Percentiles rank a stretch among this genome's conserved stretches.
phyloP scores from a whole-genome alignment of 306 rosid genomes.

The Vigna radiata region DNA sequence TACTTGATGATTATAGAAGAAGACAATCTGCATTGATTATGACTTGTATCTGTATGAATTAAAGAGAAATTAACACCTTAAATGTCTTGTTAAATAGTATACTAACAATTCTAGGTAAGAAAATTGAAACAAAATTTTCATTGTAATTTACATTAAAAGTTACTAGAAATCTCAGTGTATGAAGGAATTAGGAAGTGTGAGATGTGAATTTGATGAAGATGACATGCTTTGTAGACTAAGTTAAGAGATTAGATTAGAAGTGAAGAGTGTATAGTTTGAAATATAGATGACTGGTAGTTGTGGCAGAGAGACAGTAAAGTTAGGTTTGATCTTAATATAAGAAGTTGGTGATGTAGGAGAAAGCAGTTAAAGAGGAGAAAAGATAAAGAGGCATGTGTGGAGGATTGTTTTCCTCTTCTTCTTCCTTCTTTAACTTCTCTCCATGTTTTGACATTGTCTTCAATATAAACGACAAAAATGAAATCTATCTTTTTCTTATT shows the following conservation, averaged over 20 bases:
- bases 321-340: constrained; percentile 8
- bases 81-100: neutral
- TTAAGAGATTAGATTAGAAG: neutral
- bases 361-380: constrained; percentile 30
- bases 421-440: constrained; percentile 34
- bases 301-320: neutral
- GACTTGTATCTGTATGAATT: too few relatives aligned
- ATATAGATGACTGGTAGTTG: neutral
- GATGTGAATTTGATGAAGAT: too few relatives aligned
- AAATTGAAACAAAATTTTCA: too few relatives aligned
- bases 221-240: neutral
- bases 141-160: too few relatives aligned
- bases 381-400: constrained; percentile 29
- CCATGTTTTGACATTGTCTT: constrained; percentile 19
- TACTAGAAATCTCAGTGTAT: neutral
- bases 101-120: too few relatives aligned
- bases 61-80: too few relatives aligned
- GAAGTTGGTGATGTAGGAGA: too few relatives aligned
- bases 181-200: too few relatives aligned
- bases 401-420: constrained; percentile 33
- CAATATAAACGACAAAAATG: constrained; percentile 3
- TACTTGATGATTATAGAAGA: too few relatives aligned
- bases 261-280: neutral
- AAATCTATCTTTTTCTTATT: neutral
- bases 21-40: neutral